phyloP scores from a whole-genome alignment of 495 filamentous ascomycete species.

The Penicillium coffeae region DNA sequence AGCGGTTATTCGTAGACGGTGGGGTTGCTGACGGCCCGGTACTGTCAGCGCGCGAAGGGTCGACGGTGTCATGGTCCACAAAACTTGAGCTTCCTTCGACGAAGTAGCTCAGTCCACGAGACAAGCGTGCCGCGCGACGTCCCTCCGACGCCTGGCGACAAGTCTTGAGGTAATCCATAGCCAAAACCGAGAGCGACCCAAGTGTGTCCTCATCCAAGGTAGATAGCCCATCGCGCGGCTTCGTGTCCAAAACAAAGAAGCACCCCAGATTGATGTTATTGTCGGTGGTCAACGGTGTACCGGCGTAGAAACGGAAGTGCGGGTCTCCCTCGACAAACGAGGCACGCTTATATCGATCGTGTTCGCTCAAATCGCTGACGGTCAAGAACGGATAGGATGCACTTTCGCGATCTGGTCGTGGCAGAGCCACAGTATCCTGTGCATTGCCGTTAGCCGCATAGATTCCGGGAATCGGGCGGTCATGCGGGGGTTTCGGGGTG shows the following conservation, averaged over 20 bases:
- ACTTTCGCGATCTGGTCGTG: slow-evolving; percentile 26
- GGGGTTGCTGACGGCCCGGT: slow-evolving; percentile 21
- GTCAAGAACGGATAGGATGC: slow-evolving; percentile 31
- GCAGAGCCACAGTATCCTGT: slow-evolving; percentile 34
- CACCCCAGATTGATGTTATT: slow-evolving; percentile 68
- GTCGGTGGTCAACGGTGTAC: slow-evolving; percentile 57
- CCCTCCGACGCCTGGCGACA: slow-evolving; percentile 55
- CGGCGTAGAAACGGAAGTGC: slow-evolving; percentile 45
- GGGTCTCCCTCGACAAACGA: slow-evolving; percentile 41
- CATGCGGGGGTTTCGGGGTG: not conserved
- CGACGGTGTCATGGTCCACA: slow-evolving; percentile 23
- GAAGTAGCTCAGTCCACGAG: slow-evolving; percentile 59
- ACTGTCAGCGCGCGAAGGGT: slow-evolving; percentile 26
- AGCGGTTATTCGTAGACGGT: slow-evolving; percentile 23
- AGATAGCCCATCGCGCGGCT: slow-evolving; percentile 33
- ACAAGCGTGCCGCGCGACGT: slow-evolving; percentile 54
- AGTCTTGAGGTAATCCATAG: slow-evolving; percentile 63
- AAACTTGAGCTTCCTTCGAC: slow-evolving; percentile 53
- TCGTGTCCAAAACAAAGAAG: slow-evolving; percentile 60
- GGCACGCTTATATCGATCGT: slow-evolving; percentile 39
- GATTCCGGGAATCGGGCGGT: not conserved
- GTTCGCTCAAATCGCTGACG: slow-evolving; percentile 35
- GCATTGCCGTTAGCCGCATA: not conserved
- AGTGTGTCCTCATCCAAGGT: slow-evolving; percentile 37
- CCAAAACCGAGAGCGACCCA: slow-evolving; percentile 47